Evolutionary conservation across 2,329 filamentous ascomycete species (phyloP).

Genomic region (Ophiostoma fasciatum): DNA sequence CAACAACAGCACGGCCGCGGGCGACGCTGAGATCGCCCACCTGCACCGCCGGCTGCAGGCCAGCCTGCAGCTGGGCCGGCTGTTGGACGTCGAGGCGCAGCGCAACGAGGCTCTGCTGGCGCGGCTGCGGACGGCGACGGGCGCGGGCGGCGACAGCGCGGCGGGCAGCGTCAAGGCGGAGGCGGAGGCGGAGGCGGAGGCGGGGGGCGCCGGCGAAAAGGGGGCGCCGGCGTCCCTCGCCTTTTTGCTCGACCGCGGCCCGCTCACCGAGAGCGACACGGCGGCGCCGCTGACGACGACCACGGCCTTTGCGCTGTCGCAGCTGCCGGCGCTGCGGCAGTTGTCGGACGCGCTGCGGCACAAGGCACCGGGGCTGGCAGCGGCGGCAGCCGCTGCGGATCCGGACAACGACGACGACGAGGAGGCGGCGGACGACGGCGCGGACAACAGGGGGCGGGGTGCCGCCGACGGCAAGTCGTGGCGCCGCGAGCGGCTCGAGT

Average conservation of each 20-base stretch:
- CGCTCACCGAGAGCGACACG: slow-evolving; percentile 34
- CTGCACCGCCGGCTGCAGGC: slow-evolving; percentile 63
- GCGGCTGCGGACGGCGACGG: slow-evolving; percentile 39
- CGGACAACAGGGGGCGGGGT: slow-evolving; percentile 3
- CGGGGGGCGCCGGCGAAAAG: slow-evolving; percentile 3
- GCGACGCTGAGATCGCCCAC: slow-evolving; percentile 47
- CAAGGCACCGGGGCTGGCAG: slow-evolving; percentile 47
- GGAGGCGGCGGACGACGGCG: background rate
- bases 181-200: slow-evolving; percentile 10
- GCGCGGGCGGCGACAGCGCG: slow-evolving; percentile 10
- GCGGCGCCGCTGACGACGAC: slow-evolving; percentile 51
- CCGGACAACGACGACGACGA: slow-evolving; percentile 2
- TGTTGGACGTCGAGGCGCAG: slow-evolving; percentile 53
- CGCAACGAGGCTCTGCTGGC: slow-evolving; percentile 58
- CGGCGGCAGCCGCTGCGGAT: slow-evolving; percentile 16
- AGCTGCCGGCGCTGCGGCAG: slow-evolving; percentile 63
- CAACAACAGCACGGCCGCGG: slow-evolving; percentile 11
- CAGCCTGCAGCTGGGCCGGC: slow-evolving; percentile 58
- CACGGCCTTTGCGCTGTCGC: slow-evolving; percentile 64
- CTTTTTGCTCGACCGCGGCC: slow-evolving; percentile 42
- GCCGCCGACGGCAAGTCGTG: slow-evolving; percentile 32
- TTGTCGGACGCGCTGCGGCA: slow-evolving; percentile 46
- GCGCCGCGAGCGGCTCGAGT: slow-evolving; percentile 58
- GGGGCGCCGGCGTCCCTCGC: slow-evolving; percentile 26
- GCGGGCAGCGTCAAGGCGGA: slow-evolving; percentile 13